These are phyloP conservation scores for Galerina sulciceps DNA, from an alignment of 768 basidiomycete genomes.

Conservation along the genomic window DNA sequence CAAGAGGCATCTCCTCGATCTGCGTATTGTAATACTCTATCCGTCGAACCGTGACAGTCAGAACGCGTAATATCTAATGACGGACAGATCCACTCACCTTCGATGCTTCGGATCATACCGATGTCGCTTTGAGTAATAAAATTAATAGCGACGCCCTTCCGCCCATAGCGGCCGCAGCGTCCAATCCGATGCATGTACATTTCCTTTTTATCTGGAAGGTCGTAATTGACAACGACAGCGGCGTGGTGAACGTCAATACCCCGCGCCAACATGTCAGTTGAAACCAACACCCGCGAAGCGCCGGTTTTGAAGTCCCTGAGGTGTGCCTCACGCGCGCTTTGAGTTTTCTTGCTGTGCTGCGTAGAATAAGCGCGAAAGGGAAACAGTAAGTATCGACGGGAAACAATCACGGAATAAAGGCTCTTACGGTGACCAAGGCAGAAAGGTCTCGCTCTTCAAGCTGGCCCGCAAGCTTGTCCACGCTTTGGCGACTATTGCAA, in stretches of 20 bases:
- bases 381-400: too few species aligned
- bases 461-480: too few species aligned
- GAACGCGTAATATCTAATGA: not conserved
- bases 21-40: not conserved
- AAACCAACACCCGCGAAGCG: not conserved
- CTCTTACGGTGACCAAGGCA: too few species aligned
- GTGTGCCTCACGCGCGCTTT: too few species aligned
- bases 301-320: not conserved
- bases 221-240: not conserved
- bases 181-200: not conserved
- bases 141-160: not conserved
- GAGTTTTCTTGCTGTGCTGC: too few species aligned
- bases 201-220: not conserved
- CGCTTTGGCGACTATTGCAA: too few species aligned
- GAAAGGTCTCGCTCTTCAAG: too few species aligned
- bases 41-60: too few species aligned
- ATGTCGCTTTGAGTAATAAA: not conserved
- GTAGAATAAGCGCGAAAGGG: too few species aligned
- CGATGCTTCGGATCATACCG: not conserved
- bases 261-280: not conserved
- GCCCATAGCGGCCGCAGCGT: not conserved
- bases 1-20: not conserved
- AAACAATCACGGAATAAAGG: too few species aligned
- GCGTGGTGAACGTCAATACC: not conserved
- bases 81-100: not conserved